These are phyloP conservation scores for Wickerhamiella musiphila DNA, from an alignment of 805 yeast genomes.

Conservation along the genomic window DNA sequence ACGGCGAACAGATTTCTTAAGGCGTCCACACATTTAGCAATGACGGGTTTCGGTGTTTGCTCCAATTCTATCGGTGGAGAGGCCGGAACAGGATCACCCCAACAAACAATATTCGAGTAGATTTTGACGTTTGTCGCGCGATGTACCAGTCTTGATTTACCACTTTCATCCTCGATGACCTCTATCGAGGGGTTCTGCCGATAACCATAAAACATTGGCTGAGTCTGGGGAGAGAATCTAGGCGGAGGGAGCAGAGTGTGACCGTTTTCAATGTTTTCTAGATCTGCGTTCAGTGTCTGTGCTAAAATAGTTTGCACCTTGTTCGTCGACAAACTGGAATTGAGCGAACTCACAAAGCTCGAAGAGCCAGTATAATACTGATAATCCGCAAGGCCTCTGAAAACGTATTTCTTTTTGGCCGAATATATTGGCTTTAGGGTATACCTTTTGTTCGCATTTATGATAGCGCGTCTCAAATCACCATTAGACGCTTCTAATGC, in stretches of 20 bases:
- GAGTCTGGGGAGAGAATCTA: slow-evolving; percentile 51
- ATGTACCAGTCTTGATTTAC: slow-evolving; percentile 20
- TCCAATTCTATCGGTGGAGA: slow-evolving; percentile 26
- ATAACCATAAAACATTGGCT: slow-evolving; percentile 65
- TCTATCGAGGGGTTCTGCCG: slow-evolving; percentile 48
- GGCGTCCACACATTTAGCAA: slow-evolving; percentile 21
- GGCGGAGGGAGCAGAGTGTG: slow-evolving; percentile 83
- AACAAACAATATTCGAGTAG: slow-evolving; percentile 19
- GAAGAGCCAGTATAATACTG: slow-evolving; percentile 52
- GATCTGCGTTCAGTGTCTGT: slow-evolving; percentile 28
- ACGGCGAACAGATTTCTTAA: slow-evolving; percentile 34
- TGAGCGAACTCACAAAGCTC: slow-evolving; percentile 27
- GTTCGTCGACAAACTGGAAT: slow-evolving; percentile 27
- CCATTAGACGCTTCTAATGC: slow-evolving; percentile 17
- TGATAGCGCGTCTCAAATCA: slow-evolving; percentile 42
- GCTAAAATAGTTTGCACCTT: too few species aligned
- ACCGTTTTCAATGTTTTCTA: slow-evolving; percentile 28
- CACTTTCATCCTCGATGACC: slow-evolving; percentile 37
- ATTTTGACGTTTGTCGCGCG: slow-evolving; percentile 17
- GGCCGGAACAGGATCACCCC: slow-evolving; percentile 21
- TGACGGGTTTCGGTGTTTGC: slow-evolving; percentile 25
- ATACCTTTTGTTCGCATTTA: slow-evolving; percentile 36
- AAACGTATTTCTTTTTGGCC: slow-evolving; percentile 50
- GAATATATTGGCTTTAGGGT: slow-evolving; percentile 46
- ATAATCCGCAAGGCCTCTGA: slow-evolving; percentile 77